Evolutionary conservation across 129 eudicot species (phyloP).

Genomic region (Artemisia annua): DNA sequence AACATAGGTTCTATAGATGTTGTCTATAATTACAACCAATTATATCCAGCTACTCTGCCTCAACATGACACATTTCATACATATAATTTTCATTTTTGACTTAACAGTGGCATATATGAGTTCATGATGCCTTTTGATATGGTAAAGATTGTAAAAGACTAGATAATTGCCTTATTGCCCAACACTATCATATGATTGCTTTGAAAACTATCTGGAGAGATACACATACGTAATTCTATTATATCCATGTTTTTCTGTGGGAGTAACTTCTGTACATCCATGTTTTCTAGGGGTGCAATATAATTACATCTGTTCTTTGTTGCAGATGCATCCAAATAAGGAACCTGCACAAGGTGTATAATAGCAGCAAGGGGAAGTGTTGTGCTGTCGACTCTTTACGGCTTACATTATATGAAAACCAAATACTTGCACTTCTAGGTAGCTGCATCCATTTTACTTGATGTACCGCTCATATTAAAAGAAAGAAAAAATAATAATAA

Average conservation of each 20-base stretch:
- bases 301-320: conserved; percentile 17
- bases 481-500: neutral
- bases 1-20: neutral
- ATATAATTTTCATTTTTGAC: neutral
- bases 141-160: neutral
- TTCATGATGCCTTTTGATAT: neutral
- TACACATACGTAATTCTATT: neutral
- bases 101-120: neutral
- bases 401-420: conserved; percentile 92
- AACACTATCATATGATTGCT: neutral
- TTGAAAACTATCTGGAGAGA: neutral
- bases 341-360: conserved; percentile 77
- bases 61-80: neutral
- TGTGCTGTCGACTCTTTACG: conserved; percentile 90
- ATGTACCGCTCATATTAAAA: conserved; percentile 1
- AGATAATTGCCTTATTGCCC: neutral
- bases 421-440: conserved; percentile 96
- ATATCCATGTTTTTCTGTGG: neutral
- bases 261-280: neutral
- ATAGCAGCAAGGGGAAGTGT: conserved; percentile 75
- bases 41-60: neutral
- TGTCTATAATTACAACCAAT: neutral
- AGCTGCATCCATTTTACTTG: conserved; percentile 20
- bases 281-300: conserved; percentile 6
- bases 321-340: conserved; percentile 95